Conservation (phyloP, 768 basidiomycete species). For the Mycena indigotica region DNA sequence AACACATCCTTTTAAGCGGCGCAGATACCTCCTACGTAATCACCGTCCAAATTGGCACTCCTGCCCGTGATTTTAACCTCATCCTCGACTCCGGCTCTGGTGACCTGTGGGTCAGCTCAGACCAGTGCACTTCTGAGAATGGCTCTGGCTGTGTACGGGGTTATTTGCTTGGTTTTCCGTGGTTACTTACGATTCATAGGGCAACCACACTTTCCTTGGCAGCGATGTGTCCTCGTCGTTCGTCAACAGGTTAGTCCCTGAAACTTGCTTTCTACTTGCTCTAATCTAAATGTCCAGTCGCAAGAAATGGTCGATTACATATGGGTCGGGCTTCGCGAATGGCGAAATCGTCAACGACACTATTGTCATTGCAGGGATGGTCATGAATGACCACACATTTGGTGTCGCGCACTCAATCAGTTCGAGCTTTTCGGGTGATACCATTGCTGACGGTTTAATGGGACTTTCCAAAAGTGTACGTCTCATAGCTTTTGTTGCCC, state of each 20-base stretch:
- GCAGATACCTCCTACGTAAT: slow-evolving; percentile 25
- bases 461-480: slow-evolving; percentile 38
- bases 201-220: slow-evolving; percentile 18
- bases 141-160: slow-evolving; percentile 30
- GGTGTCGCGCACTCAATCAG: slow-evolving; percentile 49
- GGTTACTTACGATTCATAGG: background rate
- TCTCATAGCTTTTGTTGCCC: background rate
- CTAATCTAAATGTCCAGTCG: too few species aligned
- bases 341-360: slow-evolving; percentile 63
- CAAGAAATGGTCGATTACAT: slow-evolving; percentile 5
- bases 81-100: slow-evolving; percentile 61
- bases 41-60: slow-evolving; percentile 46
- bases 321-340: slow-evolving; percentile 31
- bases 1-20: slow-evolving; percentile 7
- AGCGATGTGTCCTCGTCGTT: slow-evolving; percentile 8
- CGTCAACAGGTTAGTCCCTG: slow-evolving; percentile 9
- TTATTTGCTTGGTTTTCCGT: background rate
- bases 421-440: slow-evolving; percentile 23
- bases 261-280: too few species aligned
- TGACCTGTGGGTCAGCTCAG: slow-evolving; percentile 61
- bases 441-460: slow-evolving; percentile 62
- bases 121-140: slow-evolving; percentile 42
- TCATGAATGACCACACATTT: slow-evolving; percentile 55
- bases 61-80: slow-evolving; percentile 48
- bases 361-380: slow-evolving; percentile 58